Base-by-base conservation (phyloP, 345 rosid species). In the Brassica juncea region DNA sequence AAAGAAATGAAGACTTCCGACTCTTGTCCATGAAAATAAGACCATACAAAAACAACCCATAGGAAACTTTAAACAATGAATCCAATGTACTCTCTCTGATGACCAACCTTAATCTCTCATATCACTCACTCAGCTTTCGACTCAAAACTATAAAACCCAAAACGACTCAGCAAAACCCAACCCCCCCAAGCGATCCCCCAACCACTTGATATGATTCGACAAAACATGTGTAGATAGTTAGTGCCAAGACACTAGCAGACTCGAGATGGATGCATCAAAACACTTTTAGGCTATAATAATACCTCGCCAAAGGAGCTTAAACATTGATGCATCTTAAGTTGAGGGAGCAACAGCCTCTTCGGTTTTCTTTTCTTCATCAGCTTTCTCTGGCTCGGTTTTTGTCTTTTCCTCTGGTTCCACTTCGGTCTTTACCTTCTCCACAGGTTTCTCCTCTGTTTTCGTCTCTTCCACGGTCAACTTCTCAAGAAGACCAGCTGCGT, bases 401-500 rank as follows among this genome's bases (percentile, higher is more conserved):
- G 78, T 65, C 78, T 88, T 84, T 28, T 85, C 79, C 25, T 84
- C 86, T 52, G 74, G 80, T 73, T 81, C 69, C 16, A 81, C 79
- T 76, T 70, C 81, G 10, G 79, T 44, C 37, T 73, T 72, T 49
- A 21, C 80, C 70, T 82, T 86, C 59, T 82, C 86, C 70, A 68
- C 79, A 1, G 82, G 71, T 74, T 83, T 83, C 66, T 86, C 82
- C 77, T 87, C 91, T 2, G 80, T 62, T 77, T 89, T 87, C 74
- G 83, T 84, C 70, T 91, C 98, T 77, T 87, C 93, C 14, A 94
- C 93, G 12, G 86, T 84, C 82, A 94, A 74, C 70, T 85, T 91
- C 84, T 91, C 86, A 11, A 94, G 88, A 65, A 86, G 91, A 42
- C 86, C 91, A 44, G 97, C 95, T 30, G 94, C 74, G 28, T 86